Percentiles rank a stretch among this genome's conserved stretches.
Conservation (phyloP, 179 eudicot species). For the Camellia oleifera region DNA sequence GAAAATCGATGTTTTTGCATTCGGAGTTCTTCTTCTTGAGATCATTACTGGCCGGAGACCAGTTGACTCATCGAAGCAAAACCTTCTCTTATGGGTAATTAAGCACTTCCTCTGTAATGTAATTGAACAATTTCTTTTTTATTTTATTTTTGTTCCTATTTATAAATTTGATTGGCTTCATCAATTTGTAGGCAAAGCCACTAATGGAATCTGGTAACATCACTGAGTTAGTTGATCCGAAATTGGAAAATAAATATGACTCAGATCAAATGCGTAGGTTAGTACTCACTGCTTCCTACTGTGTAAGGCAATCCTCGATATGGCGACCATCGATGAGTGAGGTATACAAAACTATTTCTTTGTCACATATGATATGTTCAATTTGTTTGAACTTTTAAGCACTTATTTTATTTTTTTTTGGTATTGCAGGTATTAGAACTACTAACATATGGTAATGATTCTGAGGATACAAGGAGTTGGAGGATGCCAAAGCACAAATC, state of each 20-base stretch:
- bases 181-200: conserved; percentile 65
- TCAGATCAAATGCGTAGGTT: conserved; percentile 52
- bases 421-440: conserved; percentile 57
- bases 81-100: conserved; percentile 76
- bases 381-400: neutral
- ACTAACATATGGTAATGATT: conserved; percentile 41
- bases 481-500: conserved; percentile 44
- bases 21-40: conserved; percentile 86
- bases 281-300: conserved; percentile 68
- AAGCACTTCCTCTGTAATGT: too few species aligned
- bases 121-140: too few species aligned
- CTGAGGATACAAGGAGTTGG: conserved; percentile 46
- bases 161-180: too few species aligned
- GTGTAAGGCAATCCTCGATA: conserved; percentile 69
- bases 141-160: too few species aligned
- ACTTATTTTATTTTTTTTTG: neutral
- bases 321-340: conserved; percentile 88
- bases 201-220: conserved; percentile 66
- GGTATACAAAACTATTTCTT: conserved; percentile 27
- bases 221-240: conserved; percentile 65
- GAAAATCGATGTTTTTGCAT: conserved; percentile 81
- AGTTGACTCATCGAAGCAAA: conserved; percentile 63
- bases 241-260: conserved; percentile 51
- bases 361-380: neutral
- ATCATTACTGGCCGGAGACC: conserved; percentile 76